Percentiles rank a stretch among this genome's conserved stretches.
Conservation (phyloP, 768 basidiomycete genomes). For the Pholiota conissans region DNA sequence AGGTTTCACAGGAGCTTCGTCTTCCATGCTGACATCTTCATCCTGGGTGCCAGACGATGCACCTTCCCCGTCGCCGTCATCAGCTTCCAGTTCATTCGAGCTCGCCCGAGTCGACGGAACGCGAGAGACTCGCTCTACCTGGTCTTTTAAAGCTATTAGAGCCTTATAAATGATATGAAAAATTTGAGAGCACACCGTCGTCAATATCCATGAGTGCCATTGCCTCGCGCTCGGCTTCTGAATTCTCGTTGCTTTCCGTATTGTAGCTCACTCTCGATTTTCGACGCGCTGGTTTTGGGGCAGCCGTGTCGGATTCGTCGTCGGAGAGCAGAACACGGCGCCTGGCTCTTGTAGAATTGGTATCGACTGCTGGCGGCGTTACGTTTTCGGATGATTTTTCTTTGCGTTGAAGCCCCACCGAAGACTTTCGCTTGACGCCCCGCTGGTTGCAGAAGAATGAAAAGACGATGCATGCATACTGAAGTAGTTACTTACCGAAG, state of each 20-base stretch:
- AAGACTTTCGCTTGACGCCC: slow-evolving; percentile 47
- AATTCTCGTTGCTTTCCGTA: slow-evolving; percentile 29
- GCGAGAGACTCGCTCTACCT: slow-evolving; percentile 19
- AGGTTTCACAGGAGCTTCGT: slow-evolving; percentile 32
- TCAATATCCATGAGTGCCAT: slow-evolving; percentile 25
- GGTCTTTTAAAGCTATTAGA: slow-evolving; percentile 7
- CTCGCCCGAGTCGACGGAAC: slow-evolving; percentile 18
- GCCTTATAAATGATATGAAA: neutral
- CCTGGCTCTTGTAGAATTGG: slow-evolving; percentile 34
- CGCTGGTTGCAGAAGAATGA: slow-evolving; percentile 27
- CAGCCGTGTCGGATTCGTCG: slow-evolving; percentile 47
- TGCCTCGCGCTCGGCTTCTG: slow-evolving; percentile 45
- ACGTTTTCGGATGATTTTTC: slow-evolving; percentile 15
- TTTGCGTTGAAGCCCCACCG: slow-evolving; percentile 24
- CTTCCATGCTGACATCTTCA: slow-evolving; percentile 38
- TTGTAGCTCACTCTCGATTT: slow-evolving; percentile 33
- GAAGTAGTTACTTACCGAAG: slow-evolving; percentile 20
- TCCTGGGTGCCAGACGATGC: slow-evolving; percentile 23
- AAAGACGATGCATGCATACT: too few relatives aligned
- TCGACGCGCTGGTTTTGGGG: slow-evolving; percentile 27
- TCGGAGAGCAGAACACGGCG: slow-evolving; percentile 59
- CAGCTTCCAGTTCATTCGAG: slow-evolving; percentile 23
- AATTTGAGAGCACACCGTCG: slow-evolving; percentile 9
- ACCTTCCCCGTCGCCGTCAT: slow-evolving; percentile 22
- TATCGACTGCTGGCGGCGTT: slow-evolving; percentile 15